phyloP scores from a whole-genome alignment of 345 rosid genomes.

The Tarenaya hassleriana region DNA sequence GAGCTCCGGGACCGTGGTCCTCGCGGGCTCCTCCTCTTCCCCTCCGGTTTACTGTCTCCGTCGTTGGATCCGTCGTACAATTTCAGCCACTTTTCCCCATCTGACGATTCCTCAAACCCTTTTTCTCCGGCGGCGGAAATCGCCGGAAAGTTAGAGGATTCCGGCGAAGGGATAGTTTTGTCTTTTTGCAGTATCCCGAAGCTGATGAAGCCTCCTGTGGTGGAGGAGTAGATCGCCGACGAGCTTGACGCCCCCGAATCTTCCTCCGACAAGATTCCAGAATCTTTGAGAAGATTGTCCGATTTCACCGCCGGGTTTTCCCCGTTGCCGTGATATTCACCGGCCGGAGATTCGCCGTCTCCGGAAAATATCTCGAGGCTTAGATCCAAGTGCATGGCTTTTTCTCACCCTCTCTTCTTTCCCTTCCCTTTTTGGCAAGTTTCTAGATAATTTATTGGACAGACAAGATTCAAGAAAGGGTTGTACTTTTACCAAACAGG shows the following conservation, averaged over 20 bases:
- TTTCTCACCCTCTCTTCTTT: too few species aligned
- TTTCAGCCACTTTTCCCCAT: not conserved
- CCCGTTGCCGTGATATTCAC: too few species aligned
- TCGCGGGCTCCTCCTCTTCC: constrained; percentile 35
- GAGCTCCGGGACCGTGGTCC: constrained; percentile 82
- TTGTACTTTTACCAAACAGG: too few species aligned
- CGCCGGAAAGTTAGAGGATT: not conserved
- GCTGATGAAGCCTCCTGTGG: not conserved
- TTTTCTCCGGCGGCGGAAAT: not conserved
- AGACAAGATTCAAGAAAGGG: too few species aligned
- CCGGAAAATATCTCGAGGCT: not conserved
- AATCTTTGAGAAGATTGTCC: not conserved
- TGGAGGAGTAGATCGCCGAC: not conserved
- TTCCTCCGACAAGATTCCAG: not conserved
- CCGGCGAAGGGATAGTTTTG: not conserved
- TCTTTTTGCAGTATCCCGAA: not conserved
- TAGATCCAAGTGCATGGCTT: not conserved
- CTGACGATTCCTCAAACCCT: not conserved
- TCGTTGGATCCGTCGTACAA: not conserved
- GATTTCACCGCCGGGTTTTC: too few species aligned
- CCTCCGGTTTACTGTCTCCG: not conserved
- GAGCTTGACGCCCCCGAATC: not conserved
- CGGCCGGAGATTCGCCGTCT: not conserved
- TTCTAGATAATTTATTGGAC: too few species aligned
- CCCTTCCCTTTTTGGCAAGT: too few species aligned